Conservation (phyloP, 192 early-diverging fungal genomes). For the Coemansia sp. region DNA sequence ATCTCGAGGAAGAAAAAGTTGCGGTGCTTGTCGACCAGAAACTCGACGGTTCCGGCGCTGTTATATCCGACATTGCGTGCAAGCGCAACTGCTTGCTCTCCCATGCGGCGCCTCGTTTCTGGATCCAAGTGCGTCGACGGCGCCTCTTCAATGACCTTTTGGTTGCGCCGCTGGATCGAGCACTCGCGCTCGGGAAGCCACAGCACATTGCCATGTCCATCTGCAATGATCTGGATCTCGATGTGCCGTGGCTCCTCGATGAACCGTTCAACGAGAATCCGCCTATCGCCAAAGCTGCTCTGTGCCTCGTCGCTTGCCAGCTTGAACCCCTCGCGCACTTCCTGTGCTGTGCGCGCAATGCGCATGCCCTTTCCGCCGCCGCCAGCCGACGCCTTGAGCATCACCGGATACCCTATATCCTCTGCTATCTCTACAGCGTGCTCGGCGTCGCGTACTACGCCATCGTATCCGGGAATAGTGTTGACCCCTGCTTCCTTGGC, state of each 20-base stretch:
- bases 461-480: conserved; percentile 88
- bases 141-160: conserved; percentile 84
- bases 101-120: conserved; percentile 70
- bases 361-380: conserved; percentile 89
- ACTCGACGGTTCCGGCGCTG: conserved; percentile 80
- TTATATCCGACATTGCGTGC: conserved; percentile 74
- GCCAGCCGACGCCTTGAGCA: conserved; percentile 83
- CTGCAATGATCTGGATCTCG: conserved; percentile 74
- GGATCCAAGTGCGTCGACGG: conserved; percentile 73
- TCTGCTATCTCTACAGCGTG: conserved; percentile 75
- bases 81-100: conserved; percentile 75
- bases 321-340: conserved; percentile 75
- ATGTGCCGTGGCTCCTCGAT: conserved; percentile 83
- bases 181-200: conserved; percentile 93
- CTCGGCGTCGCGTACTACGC: conserved; percentile 70
- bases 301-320: conserved; percentile 78
- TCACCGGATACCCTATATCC: conserved; percentile 77
- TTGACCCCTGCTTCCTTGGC: conserved; percentile 73
- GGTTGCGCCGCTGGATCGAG: conserved; percentile 81
- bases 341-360: conserved; percentile 66
- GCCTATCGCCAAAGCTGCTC: conserved; percentile 87
- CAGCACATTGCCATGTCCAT: conserved; percentile 69
- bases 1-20: conserved; percentile 85
- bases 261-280: conserved; percentile 90
- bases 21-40: conserved; percentile 69